Percentiles rank a stretch among this genome's conserved stretches.
Evolutionary conservation across 371 early-diverging fungal genomes (phyloP).

Genomic region (Conidiobolus incongruus): DNA sequence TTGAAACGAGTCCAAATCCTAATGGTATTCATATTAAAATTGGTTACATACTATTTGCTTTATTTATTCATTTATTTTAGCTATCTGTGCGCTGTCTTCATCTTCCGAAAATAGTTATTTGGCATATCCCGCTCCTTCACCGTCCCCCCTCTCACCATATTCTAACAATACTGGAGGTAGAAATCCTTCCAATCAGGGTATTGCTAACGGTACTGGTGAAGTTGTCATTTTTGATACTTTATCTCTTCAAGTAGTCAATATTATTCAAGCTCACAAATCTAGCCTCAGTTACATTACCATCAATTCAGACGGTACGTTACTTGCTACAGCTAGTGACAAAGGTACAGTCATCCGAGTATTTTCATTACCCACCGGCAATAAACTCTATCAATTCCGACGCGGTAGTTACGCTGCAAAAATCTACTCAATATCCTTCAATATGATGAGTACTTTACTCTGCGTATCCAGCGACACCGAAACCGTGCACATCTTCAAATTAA

Average conservation of each 20-base stretch:
- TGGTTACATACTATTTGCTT: neutral
- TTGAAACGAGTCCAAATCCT: slow-evolving; percentile 83
- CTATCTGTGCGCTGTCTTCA: slow-evolving; percentile 81
- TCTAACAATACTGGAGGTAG: slow-evolving; percentile 7
- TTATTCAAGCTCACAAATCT: slow-evolving; percentile 84
- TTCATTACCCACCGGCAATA: slow-evolving; percentile 61
- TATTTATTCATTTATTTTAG: slow-evolving; percentile 11
- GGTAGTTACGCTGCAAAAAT: slow-evolving; percentile 83
- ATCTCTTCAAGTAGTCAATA: slow-evolving; percentile 59
- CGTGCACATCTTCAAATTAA: slow-evolving; percentile 84
- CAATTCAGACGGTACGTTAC: slow-evolving; percentile 67
- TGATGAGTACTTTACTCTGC: slow-evolving; percentile 50
- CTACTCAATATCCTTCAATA: slow-evolving; percentile 74
- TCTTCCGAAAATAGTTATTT: slow-evolving; percentile 83
- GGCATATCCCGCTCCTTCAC: slow-evolving; percentile 62
- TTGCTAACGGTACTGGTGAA: slow-evolving; percentile 39
- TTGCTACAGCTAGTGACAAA: slow-evolving; percentile 93
- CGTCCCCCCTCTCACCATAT: slow-evolving; percentile 20
- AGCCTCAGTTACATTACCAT: slow-evolving; percentile 62
- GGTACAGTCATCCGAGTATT: slow-evolving; percentile 94
- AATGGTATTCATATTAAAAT: slow-evolving; percentile 22
- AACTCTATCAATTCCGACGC: slow-evolving; percentile 84
- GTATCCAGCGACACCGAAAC: slow-evolving; percentile 88
- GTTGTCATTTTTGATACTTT: slow-evolving; percentile 75
- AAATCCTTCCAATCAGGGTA: slow-evolving; percentile 2